phyloP scores from a whole-genome alignment of 2,329 filamentous ascomycete genomes.

The Phialophora chinensis region DNA sequence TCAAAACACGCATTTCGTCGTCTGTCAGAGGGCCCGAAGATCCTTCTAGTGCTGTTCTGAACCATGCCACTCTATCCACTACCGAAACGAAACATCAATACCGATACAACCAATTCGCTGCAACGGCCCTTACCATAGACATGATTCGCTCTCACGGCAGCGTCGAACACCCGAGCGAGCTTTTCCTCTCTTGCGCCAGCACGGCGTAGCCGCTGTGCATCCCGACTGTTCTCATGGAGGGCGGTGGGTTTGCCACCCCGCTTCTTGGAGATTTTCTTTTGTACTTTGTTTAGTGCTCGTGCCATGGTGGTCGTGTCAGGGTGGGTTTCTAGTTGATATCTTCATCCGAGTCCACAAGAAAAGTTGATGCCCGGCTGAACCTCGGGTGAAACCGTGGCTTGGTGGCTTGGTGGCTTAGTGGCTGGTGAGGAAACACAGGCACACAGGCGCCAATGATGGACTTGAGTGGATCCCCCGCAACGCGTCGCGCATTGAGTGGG shows the following conservation, averaged over 20 bases:
- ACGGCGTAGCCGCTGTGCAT: slow-evolving; percentile 79
- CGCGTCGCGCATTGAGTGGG: slow-evolving; percentile 6
- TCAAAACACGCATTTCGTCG: slow-evolving; percentile 55
- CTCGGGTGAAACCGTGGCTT: slow-evolving; percentile 13
- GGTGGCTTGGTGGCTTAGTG: not conserved
- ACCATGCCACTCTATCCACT: slow-evolving; percentile 74
- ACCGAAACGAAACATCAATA: slow-evolving; percentile 21
- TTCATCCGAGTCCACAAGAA: slow-evolving; percentile 2
- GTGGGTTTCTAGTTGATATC: not conserved
- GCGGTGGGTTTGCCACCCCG: slow-evolving; percentile 72
- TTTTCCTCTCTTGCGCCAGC: slow-evolving; percentile 83
- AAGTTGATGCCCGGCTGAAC: slow-evolving; percentile 28
- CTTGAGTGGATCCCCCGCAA: slow-evolving; percentile 5
- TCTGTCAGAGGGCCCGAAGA: slow-evolving; percentile 45
- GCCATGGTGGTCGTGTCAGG: slow-evolving; percentile 65
- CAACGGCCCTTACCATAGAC: slow-evolving; percentile 65
- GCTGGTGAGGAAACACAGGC: slow-evolving; percentile 1
- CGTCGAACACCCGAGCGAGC: slow-evolving; percentile 72
- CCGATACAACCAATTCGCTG: not conserved
- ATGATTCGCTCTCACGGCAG: slow-evolving; percentile 74
- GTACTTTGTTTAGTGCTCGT: slow-evolving; percentile 77
- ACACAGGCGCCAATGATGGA: not conserved
- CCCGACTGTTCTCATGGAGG: slow-evolving; percentile 86
- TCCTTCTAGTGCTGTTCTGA: slow-evolving; percentile 66
- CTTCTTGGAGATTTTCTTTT: slow-evolving; percentile 91